Evolutionary conservation across 2,329 filamentous ascomycete genomes (phyloP), one percentile per base, ranked within the genome.

Genomic region (Colletotrichum orbiculare): DNA sequence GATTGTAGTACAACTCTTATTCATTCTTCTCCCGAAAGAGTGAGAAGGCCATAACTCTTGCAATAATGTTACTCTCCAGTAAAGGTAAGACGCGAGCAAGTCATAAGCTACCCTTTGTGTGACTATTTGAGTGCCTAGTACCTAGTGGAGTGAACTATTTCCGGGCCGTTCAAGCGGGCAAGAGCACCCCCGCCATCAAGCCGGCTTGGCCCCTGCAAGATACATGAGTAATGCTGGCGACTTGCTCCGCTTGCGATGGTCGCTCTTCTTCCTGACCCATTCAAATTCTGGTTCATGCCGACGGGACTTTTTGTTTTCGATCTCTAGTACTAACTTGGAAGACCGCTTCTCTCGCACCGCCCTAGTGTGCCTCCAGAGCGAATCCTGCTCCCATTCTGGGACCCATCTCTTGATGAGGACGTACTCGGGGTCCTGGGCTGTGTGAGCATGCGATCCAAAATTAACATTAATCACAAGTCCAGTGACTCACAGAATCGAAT

Each of bases 331-430:
- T 46, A 82, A 74, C 70, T 80, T 82, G 43, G 75, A 72, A 49
- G 73, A 74, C 7, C 82, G 79, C 73, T 81, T 83, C 71, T 88
- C 85, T n/a, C 89, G 88, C 67, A 92, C 74, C 47, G 83, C 79
- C 67, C 83, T 83, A 3, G 91, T 93, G 77, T 94, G 90, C 47
- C 87, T 84, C 84, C 91, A 94, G 53, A 93, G 84, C 61, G 87
- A 80, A 64, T 92, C 86, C 72, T 93, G 91, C 73, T 93, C 86
- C 67, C 86, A 85, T 70, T 93, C 88, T 4, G 87, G 85, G 55
- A 94, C 87, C 87, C 87, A 92, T 60, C 88, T 83, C 76, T 91
- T 91, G 78, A 94, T 91, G 64, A 94, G 77, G 60, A 94, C 81
- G 70, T 87, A 94, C 50, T 91, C 87, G 15, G 87, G 84, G 71